A percentile compares a stretch with the other conserved stretches of the same genome.
These are phyloP conservation scores for Alternaria viburni DNA, from an alignment of 2,329 filamentous ascomycete genomes.

Conservation along the genomic window DNA sequence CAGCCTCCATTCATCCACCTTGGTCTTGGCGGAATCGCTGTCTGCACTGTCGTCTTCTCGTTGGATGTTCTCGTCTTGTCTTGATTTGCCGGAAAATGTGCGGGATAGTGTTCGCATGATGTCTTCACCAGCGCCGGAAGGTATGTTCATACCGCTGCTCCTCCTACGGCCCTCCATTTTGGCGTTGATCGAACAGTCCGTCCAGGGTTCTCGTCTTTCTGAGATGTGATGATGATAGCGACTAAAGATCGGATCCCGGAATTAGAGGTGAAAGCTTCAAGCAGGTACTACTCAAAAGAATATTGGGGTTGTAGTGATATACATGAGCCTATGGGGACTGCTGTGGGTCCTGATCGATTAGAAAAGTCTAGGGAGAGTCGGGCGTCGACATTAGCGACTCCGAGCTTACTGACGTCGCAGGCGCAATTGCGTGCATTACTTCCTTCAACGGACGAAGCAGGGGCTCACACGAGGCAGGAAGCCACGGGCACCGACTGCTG, in stretches of 20 bases:
- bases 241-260: not conserved
- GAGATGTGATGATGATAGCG: not conserved
- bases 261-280: not conserved
- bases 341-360: not conserved
- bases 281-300: not conserved
- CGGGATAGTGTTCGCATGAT: conserved; percentile 23
- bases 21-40: conserved; percentile 20
- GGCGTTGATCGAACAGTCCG: not conserved
- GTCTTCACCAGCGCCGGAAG: conserved; percentile 15
- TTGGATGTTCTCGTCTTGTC: conserved; percentile 12
- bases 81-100: conserved; percentile 26
- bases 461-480: not conserved
- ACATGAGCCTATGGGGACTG: not conserved
- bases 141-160: conserved; percentile 1
- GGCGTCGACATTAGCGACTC: not conserved
- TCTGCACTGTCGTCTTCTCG: conserved; percentile 2
- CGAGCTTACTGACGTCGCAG: conserved; percentile 1
- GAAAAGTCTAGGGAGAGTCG: not conserved
- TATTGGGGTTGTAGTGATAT: not conserved
- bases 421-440: not conserved
- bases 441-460: not conserved
- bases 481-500: not conserved
- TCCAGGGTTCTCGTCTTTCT: not conserved
- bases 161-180: conserved; percentile 1
- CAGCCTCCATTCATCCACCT: conserved; percentile 31